These are phyloP conservation scores for Samsoniella hepiali DNA, from an alignment of 2,329 filamentous ascomycete genomes.

Conservation along the genomic window DNA sequence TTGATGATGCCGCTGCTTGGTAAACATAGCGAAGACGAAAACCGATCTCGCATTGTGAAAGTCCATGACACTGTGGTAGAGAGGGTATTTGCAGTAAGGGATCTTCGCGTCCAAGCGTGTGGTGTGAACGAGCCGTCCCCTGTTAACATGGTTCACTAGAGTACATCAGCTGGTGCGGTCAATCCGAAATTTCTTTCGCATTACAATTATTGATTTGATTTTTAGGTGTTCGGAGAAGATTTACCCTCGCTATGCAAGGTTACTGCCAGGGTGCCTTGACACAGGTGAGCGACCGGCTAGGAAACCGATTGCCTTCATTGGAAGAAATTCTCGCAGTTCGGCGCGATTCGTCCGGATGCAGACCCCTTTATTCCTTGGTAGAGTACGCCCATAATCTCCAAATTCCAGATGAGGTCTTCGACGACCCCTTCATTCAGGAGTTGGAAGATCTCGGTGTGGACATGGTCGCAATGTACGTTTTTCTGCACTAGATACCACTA, in stretches of 20 bases:
- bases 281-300: constrained; percentile 21
- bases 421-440: constrained; percentile 21
- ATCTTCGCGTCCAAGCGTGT: no score
- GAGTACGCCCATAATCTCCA: constrained; percentile 24
- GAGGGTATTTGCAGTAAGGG: constrained; percentile 19
- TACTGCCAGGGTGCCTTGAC: constrained; percentile 23
- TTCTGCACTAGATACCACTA: background rate
- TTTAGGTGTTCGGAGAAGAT: constrained; percentile 23
- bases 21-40: background rate
- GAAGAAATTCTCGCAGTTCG: constrained; percentile 24
- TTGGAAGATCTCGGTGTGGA: constrained; percentile 25
- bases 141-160: background rate
- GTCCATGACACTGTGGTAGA: constrained; percentile 22
- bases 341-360: constrained; percentile 22
- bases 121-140: background rate
- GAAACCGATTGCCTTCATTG: constrained; percentile 18
- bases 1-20: constrained; percentile 22
- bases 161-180: background rate
- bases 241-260: constrained; percentile 21
- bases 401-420: constrained; percentile 25
- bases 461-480: constrained; percentile 25
- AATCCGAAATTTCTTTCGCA: background rate
- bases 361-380: constrained; percentile 25
- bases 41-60: constrained; percentile 20
- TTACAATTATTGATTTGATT: background rate